These are phyloP conservation scores for Colletotrichum coccodes DNA, from an alignment of 2,329 filamentous ascomycete species.

Conservation along the genomic window DNA sequence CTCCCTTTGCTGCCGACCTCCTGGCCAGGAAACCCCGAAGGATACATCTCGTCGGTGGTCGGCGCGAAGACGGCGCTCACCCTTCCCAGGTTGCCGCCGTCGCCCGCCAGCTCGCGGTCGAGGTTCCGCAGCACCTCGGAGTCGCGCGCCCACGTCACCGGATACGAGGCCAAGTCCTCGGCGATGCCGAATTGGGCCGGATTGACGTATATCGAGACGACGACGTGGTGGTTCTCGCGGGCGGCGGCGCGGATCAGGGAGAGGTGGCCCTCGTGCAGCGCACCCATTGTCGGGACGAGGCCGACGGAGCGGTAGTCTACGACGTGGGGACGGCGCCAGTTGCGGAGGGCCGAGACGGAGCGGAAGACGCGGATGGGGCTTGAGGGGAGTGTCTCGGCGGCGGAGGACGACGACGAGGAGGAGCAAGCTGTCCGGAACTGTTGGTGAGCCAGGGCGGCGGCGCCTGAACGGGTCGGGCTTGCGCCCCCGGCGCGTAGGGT, in stretches of 20 bases:
- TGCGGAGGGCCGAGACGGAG: constrained; percentile 76
- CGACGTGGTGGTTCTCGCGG: constrained; percentile 83
- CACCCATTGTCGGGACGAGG: constrained; percentile 97
- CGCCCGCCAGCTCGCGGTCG: constrained; percentile 76
- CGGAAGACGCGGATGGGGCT: constrained; percentile 78
- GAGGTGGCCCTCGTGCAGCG: constrained; percentile 91
- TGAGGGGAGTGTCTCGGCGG: constrained; percentile 60
- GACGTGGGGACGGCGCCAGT: constrained; percentile 74
- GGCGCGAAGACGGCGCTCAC: constrained; percentile 90
- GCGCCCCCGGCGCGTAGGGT: constrained; percentile 30
- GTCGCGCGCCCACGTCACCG: constrained; percentile 88
- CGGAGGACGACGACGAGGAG: constrained; percentile 35
- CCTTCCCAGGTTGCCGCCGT: constrained; percentile 69
- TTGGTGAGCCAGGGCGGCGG: neutral
- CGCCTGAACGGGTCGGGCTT: neutral
- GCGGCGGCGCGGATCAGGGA: constrained; percentile 87
- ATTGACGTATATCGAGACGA: constrained; percentile 95
- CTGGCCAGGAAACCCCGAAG: constrained; percentile 78
- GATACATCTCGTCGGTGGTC: constrained; percentile 86
- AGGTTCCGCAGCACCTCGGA: constrained; percentile 72
- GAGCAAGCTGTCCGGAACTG: constrained; percentile 35
- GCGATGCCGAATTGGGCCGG: constrained; percentile 93
- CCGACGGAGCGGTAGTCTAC: constrained; percentile 78
- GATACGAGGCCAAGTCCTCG: constrained; percentile 91
- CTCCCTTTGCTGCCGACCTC: constrained; percentile 81